phyloP scores from a whole-genome alignment of 345 rosid genomes.

The Sonneratia alba region DNA sequence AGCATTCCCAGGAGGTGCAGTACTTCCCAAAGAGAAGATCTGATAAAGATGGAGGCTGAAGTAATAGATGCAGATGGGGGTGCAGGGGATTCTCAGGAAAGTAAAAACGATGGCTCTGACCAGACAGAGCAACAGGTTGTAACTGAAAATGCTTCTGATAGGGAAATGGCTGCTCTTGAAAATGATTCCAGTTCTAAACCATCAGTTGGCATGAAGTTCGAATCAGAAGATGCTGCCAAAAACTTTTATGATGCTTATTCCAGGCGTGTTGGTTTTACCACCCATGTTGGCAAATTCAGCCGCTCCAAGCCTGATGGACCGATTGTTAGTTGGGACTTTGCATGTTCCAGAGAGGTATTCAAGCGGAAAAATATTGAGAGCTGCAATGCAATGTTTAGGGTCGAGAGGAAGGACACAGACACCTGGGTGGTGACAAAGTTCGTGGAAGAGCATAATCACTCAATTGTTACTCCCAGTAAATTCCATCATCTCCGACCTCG shows the following conservation, averaged over 20 bases:
- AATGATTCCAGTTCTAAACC: constrained; percentile 24
- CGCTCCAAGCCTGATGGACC: constrained; percentile 57
- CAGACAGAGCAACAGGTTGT: constrained; percentile 14
- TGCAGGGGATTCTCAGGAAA: constrained; percentile 9
- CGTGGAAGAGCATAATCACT: constrained; percentile 56
- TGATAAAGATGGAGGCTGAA: constrained; percentile 25
- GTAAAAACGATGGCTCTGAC: constrained; percentile 8
- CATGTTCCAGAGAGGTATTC: constrained; percentile 42
- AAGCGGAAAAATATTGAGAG: constrained; percentile 47
- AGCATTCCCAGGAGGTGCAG: constrained; percentile 1
- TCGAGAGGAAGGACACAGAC: constrained; percentile 37
- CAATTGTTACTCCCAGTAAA: constrained; percentile 28
- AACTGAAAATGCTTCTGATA: constrained; percentile 17
- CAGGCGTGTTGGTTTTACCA: constrained; percentile 35
- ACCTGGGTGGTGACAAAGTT: constrained; percentile 50
- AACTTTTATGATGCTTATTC: constrained; percentile 42
- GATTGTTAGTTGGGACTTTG: constrained; percentile 45
- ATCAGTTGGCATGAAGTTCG: constrained; percentile 46
- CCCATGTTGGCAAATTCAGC: constrained; percentile 42
- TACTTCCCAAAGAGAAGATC: neutral
- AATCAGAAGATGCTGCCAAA: constrained; percentile 46
- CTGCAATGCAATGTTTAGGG: constrained; percentile 54
- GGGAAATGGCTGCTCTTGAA: constrained; percentile 16
- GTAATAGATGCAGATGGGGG: constrained; percentile 21
- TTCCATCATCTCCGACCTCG: constrained; percentile 48